Conservation (phyloP, 441 rosid genomes). For the Dalechampia spathulata region DNA sequence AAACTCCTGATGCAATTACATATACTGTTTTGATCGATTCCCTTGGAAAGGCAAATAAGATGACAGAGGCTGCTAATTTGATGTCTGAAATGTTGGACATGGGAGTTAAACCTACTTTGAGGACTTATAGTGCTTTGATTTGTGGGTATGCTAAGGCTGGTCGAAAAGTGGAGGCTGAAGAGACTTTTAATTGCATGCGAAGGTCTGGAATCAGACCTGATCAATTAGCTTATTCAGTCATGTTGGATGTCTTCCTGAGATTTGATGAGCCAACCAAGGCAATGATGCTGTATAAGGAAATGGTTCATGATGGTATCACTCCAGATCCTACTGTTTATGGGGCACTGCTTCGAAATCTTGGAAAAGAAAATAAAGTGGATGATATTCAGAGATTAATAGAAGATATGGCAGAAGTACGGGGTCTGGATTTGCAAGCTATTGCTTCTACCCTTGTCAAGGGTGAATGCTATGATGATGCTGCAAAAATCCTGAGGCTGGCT, state of each 20-base stretch:
- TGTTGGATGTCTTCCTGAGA: constrained; percentile 76
- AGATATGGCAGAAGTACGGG: constrained; percentile 65
- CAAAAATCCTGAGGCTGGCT: constrained; percentile 58
- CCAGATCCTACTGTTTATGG: constrained; percentile 56
- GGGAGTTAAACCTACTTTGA: constrained; percentile 76
- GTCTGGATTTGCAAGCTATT: constrained; percentile 56
- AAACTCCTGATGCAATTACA: constrained; percentile 81
- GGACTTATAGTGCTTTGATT: constrained; percentile 87
- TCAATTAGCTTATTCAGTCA: constrained; percentile 72
- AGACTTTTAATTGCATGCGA: constrained; percentile 66
- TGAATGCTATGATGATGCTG: constrained; percentile 79
- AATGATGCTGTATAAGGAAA: constrained; percentile 49
- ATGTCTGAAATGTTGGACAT: constrained; percentile 93
- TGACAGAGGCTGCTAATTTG: constrained; percentile 59
- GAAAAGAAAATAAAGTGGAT: constrained; percentile 44
- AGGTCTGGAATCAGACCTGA: constrained; percentile 82
- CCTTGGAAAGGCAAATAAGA: constrained; percentile 78
- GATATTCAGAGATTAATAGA: constrained; percentile 53
- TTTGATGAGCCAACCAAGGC: constrained; percentile 57
- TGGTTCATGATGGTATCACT: constrained; percentile 52
- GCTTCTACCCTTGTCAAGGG: constrained; percentile 75
- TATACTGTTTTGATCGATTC: constrained; percentile 87
- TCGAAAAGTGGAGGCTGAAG: constrained; percentile 68
- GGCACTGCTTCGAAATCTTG: constrained; percentile 45
- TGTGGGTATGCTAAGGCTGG: constrained; percentile 98